Evolutionary conservation across 108 stramenopile species (phyloP).

Genomic region (Nitzschia palea): DNA sequence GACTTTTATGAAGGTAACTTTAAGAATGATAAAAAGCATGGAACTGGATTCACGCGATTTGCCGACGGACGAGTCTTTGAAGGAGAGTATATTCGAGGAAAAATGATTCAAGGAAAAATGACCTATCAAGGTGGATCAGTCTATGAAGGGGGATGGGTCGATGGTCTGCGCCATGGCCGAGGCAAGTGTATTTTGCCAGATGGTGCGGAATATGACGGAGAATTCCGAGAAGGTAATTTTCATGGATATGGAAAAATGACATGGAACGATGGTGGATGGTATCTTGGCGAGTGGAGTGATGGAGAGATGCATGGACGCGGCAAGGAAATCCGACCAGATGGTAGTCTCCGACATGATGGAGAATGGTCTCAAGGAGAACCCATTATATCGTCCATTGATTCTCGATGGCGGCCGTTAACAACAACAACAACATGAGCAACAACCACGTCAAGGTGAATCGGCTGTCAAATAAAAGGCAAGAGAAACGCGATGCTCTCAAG

Average conservation of each 20-base stretch:
- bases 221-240: slow-evolving; percentile 57
- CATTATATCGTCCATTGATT: slow-evolving; percentile 34
- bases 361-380: slow-evolving; percentile 55
- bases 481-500: no score
- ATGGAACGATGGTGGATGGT: slow-evolving; percentile 61
- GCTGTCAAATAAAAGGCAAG: no score
- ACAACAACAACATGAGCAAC: slow-evolving; percentile 20
- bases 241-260: slow-evolving; percentile 53
- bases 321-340: slow-evolving; percentile 51
- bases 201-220: slow-evolving; percentile 48
- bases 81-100: slow-evolving; percentile 52
- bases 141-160: slow-evolving; percentile 47
- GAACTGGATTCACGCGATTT: slow-evolving; percentile 49
- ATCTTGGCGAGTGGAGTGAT: slow-evolving; percentile 53
- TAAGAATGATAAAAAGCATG: slow-evolving; percentile 58
- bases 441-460: no score
- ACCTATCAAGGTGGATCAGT: slow-evolving; percentile 49
- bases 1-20: slow-evolving; percentile 61
- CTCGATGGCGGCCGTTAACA: slow-evolving; percentile 17
- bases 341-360: slow-evolving; percentile 47
- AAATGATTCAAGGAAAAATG: slow-evolving; percentile 58
- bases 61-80: slow-evolving; percentile 50
- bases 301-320: slow-evolving; percentile 61
- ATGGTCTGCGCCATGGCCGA: slow-evolving; percentile 52
- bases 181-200: slow-evolving; percentile 53